Percentiles rank a stretch among this genome's conserved stretches.
Evolutionary conservation across 2,329 filamentous ascomycete species (phyloP).

Genomic region (Nemania sp.): DNA sequence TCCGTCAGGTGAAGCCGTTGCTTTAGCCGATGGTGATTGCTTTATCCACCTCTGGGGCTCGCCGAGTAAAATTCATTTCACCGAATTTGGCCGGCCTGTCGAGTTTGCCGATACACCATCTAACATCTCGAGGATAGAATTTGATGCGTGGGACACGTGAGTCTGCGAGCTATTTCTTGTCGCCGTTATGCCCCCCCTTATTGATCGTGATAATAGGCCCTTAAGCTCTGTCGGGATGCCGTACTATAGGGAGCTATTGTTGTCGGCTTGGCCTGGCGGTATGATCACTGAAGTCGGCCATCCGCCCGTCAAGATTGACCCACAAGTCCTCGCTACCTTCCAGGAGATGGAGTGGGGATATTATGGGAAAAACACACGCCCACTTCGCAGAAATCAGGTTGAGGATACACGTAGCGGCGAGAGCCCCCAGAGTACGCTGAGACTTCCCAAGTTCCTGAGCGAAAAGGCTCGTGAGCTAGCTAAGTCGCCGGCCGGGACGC

Average conservation of each 20-base stretch:
- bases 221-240: constrained; percentile 88
- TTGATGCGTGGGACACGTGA: constrained; percentile 67
- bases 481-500: constrained; percentile 48
- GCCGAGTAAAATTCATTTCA: constrained; percentile 81
- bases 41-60: constrained; percentile 88
- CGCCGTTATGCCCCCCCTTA: neutral
- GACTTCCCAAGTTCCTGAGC: constrained; percentile 88
- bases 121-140: constrained; percentile 63
- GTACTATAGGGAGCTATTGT: constrained; percentile 83
- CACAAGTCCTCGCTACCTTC: constrained; percentile 67
- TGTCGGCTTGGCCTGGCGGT: constrained; percentile 89
- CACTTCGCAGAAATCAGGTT: constrained; percentile 76
- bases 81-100: constrained; percentile 75
- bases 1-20: constrained; percentile 83
- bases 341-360: constrained; percentile 74
- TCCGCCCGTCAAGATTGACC: constrained; percentile 75
- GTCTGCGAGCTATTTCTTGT: constrained; percentile 35
- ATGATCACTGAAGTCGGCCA: constrained; percentile 83
- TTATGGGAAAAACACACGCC: constrained; percentile 76
- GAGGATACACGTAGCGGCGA: constrained; percentile 72
- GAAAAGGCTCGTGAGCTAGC: constrained; percentile 79
- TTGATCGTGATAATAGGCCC: constrained; percentile 55
- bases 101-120: constrained; percentile 74
- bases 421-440: constrained; percentile 64
- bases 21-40: constrained; percentile 76